These are phyloP conservation scores for Pisolithus microcarpus DNA, from an alignment of 768 basidiomycete species.

Conservation along the genomic window DNA sequence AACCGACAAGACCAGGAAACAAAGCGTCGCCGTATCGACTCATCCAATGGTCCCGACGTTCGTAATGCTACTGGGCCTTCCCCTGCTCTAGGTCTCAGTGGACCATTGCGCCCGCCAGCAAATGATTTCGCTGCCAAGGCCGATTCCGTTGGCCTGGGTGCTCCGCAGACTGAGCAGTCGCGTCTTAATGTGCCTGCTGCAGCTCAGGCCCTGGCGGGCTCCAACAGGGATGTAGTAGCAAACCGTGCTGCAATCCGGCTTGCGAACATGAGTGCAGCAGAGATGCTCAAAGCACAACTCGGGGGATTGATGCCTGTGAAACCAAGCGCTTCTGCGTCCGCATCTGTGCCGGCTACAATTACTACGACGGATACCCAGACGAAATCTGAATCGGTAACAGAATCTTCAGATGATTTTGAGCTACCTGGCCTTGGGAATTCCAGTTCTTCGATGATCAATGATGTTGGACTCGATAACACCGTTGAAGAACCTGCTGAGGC, in stretches of 20 bases:
- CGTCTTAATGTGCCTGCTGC: constrained; percentile 52
- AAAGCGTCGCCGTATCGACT: constrained; percentile 75
- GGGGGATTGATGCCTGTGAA: constrained; percentile 44
- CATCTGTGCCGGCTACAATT: constrained; percentile 1
- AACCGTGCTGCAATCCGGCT: constrained; percentile 87
- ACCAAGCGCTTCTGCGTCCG: constrained; percentile 22
- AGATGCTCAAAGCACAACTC: constrained; percentile 87
- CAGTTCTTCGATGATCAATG: constrained; percentile 13
- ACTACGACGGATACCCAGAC: constrained; percentile 32
- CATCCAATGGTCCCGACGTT: constrained; percentile 32
- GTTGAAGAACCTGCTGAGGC: constrained; percentile 20
- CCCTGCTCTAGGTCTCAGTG: constrained; percentile 21
- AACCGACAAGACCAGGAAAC: constrained; percentile 88
- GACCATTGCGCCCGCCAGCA: constrained; percentile 41
- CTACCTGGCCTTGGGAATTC: constrained; percentile 28
- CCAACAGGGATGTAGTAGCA: constrained; percentile 85
- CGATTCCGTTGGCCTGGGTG: constrained; percentile 72
- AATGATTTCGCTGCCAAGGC: constrained; percentile 70
- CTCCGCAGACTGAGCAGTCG: constrained; percentile 51
- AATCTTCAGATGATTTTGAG: constrained; percentile 28
- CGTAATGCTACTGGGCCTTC: constrained; percentile 26
- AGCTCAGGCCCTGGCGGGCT: constrained; percentile 69
- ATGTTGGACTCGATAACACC: constrained; percentile 17
- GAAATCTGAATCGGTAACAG: constrained; percentile 16
- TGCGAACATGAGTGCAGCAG: constrained; percentile 96